Percentiles rank a stretch among this genome's conserved stretches.
Evolutionary conservation across 2,329 filamentous ascomycete genomes (phyloP).

Genomic region (Sphaerostilbella broomeana): DNA sequence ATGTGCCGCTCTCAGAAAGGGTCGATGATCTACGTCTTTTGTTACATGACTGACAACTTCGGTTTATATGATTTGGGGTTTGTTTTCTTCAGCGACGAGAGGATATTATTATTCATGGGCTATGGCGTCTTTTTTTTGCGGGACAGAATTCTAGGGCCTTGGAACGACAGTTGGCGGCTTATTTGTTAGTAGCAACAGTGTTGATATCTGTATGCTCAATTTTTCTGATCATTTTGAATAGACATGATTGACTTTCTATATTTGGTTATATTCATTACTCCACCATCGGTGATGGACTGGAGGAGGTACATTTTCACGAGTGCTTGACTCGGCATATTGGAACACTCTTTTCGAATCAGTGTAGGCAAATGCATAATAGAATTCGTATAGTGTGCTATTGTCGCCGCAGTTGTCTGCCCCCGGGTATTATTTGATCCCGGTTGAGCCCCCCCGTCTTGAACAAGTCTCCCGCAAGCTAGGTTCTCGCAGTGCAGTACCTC

Average conservation of each 20-base stretch:
- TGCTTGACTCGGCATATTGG: too few species aligned
- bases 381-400: too few species aligned
- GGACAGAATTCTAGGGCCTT: constrained; percentile 21
- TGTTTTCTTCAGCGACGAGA: constrained; percentile 17
- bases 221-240: constrained; percentile 17
- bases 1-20: constrained; percentile 16
- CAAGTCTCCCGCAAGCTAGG: too few species aligned
- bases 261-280: neutral
- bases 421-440: too few species aligned
- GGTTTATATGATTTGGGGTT: constrained; percentile 21
- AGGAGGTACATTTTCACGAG: too few species aligned
- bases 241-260: constrained; percentile 19
- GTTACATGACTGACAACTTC: constrained; percentile 11
- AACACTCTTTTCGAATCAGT: too few species aligned
- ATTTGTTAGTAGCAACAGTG: constrained; percentile 18
- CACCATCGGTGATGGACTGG: neutral
- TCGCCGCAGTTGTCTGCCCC: too few species aligned
- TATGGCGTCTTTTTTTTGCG: constrained; percentile 21
- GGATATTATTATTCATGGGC: constrained; percentile 19
- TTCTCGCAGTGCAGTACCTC: too few species aligned
- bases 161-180: constrained; percentile 24
- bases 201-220: constrained; percentile 18
- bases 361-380: too few species aligned
- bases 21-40: constrained; percentile 5
- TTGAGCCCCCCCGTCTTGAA: too few species aligned